These are phyloP conservation scores for Hypoxylon sp. DNA, from an alignment of 2,329 filamentous ascomycete genomes.

Conservation along the genomic window DNA sequence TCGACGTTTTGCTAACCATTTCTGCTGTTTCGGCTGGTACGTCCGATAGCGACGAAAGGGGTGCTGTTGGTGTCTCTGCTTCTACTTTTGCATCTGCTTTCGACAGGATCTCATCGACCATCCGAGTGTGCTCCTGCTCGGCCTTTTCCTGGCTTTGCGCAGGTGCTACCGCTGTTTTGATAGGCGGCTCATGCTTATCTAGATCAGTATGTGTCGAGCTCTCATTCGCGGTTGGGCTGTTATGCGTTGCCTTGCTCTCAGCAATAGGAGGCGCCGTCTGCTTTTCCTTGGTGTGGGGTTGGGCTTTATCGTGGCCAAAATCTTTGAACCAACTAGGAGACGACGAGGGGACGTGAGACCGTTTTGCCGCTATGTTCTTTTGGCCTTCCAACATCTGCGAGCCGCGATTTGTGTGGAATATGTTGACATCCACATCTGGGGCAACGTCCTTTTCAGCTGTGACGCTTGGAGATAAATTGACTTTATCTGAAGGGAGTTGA, in stretches of 20 bases:
- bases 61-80: neutral
- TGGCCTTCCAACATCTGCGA: slow-evolving; percentile 57
- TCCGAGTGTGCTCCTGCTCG: slow-evolving; percentile 44
- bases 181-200: slow-evolving; percentile 25
- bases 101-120: slow-evolving; percentile 43
- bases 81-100: slow-evolving; percentile 42
- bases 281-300: slow-evolving; percentile 25
- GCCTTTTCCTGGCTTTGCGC: slow-evolving; percentile 28
- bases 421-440: slow-evolving; percentile 57
- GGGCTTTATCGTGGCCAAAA: slow-evolving; percentile 47
- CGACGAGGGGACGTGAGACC: slow-evolving; percentile 37
- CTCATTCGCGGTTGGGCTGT: slow-evolving; percentile 39
- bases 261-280: slow-evolving; percentile 31
- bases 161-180: slow-evolving; percentile 19
- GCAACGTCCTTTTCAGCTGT: slow-evolving; percentile 52
- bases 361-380: slow-evolving; percentile 41
- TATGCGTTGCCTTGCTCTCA: slow-evolving; percentile 24
- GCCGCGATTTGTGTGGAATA: slow-evolving; percentile 59
- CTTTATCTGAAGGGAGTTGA: slow-evolving; percentile 9
- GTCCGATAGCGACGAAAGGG: slow-evolving; percentile 6
- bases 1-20: slow-evolving; percentile 32
- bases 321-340: slow-evolving; percentile 53
- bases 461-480: slow-evolving; percentile 5
- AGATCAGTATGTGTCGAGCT: slow-evolving; percentile 34
- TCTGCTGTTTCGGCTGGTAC: slow-evolving; percentile 18